These are phyloP conservation scores for Pleodorina starrii DNA, from an alignment of 139 green algal species.

Conservation along the genomic window DNA sequence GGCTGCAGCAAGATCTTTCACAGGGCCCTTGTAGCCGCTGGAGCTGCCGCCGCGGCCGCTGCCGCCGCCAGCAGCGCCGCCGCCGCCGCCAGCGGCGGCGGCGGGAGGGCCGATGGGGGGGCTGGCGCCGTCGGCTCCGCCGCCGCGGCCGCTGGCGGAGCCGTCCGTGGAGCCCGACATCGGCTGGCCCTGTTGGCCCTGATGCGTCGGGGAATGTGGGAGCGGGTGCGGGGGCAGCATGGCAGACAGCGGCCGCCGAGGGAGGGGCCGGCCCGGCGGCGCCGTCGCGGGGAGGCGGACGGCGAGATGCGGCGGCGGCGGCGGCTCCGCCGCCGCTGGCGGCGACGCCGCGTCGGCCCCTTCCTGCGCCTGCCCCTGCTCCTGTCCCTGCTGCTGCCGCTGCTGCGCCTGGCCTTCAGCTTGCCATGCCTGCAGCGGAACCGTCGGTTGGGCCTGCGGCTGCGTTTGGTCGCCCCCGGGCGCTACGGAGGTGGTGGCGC, in stretches of 20 bases:
- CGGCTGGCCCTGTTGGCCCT: too few species aligned
- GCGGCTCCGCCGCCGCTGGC: background rate
- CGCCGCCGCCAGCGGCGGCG: background rate
- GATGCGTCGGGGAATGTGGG: too few species aligned
- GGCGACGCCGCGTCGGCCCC: background rate
- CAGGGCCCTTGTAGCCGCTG: conserved; percentile 49
- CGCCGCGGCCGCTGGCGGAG: background rate
- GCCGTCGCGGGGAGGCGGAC: too few species aligned
- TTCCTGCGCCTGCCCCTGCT: background rate
- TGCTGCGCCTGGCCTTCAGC: too few species aligned
- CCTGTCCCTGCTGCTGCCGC: background rate
- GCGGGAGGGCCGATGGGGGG: background rate
- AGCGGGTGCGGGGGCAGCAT: too few species aligned
- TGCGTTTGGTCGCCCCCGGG: background rate
- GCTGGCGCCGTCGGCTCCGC: background rate
- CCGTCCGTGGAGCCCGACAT: too few species aligned
- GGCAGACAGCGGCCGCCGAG: too few species aligned
- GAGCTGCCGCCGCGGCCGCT: background rate
- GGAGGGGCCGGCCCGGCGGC: too few species aligned
- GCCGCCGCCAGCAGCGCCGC: background rate
- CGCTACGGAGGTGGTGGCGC: background rate
- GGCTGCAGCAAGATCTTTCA: conserved; percentile 18
- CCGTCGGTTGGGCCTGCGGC: too few species aligned
- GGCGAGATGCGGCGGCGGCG: too few species aligned
- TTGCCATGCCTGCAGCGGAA: background rate